phyloP scores from a whole-genome alignment of 2,329 filamentous ascomycete genomes.

The Fusarium penzigii region DNA sequence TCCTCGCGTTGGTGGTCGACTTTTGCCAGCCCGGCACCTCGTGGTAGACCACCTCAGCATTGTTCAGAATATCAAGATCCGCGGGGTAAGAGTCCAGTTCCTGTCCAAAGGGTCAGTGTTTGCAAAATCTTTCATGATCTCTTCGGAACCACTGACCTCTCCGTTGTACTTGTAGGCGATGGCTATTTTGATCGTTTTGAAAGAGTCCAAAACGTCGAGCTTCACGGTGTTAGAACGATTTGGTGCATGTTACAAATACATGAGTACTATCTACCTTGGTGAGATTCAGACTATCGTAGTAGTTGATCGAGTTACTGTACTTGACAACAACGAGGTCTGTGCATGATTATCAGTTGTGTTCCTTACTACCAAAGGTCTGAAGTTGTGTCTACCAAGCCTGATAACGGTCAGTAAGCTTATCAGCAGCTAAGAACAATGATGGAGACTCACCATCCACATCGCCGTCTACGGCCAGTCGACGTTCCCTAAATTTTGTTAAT shows the following conservation, averaged over 20 bases:
- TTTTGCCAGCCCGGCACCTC: conserved; percentile 70
- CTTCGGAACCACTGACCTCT: conserved; percentile 21
- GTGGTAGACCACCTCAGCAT: conserved; percentile 66
- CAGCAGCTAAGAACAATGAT: conserved; percentile 17
- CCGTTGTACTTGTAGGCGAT: conserved; percentile 62
- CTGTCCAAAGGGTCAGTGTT: conserved; percentile 30
- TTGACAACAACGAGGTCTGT: conserved; percentile 67
- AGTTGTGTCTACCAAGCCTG: conserved; percentile 30
- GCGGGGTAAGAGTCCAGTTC: conserved; percentile 59
- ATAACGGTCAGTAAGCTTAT: conserved; percentile 21
- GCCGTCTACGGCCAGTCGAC: conserved; percentile 60
- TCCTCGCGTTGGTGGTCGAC: conserved; percentile 60
- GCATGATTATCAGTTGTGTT: conserved; percentile 19
- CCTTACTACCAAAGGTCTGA: conserved; percentile 13
- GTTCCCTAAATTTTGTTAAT: conserved; percentile 35
- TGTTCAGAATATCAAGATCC: conserved; percentile 57
- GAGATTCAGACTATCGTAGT: conserved; percentile 64
- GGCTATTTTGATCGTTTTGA: conserved; percentile 73
- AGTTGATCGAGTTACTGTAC: conserved; percentile 63
- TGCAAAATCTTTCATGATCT: conserved; percentile 14
- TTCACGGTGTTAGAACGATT: conserved; percentile 7
- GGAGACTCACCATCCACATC: conserved; percentile 51
- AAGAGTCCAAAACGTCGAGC: conserved; percentile 63
- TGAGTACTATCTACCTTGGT: conserved; percentile 43
- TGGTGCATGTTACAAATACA: conserved; percentile 4